These are phyloP conservation scores for Teunomyces tritomae DNA, from an alignment of 805 yeast species.

Conservation along the genomic window DNA sequence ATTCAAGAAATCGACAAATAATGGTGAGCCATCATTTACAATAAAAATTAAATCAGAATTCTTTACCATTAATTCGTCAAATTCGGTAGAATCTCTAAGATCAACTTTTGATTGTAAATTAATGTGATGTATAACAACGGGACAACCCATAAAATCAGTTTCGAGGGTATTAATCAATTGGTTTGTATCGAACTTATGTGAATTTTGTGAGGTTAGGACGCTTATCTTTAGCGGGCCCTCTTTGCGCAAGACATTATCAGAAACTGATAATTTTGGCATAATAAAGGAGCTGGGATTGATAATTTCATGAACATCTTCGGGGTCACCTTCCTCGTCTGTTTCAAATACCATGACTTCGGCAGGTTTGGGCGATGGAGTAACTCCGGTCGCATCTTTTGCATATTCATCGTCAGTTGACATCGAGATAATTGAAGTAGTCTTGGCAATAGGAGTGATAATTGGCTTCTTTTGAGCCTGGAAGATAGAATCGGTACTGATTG, in stretches of 20 bases:
- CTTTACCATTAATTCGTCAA: slow-evolving; percentile 16
- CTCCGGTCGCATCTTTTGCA: slow-evolving; percentile 17
- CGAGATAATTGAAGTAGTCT: slow-evolving; percentile 24
- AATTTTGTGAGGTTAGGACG: slow-evolving; percentile 18
- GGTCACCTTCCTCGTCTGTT: slow-evolving; percentile 38
- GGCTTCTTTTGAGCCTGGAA: slow-evolving; percentile 11
- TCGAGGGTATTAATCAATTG: slow-evolving; percentile 18
- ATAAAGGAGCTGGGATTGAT: slow-evolving; percentile 25
- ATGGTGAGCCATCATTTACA: slow-evolving; percentile 38
- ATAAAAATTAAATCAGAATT: slow-evolving; percentile 30
- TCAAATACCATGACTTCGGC: slow-evolving; percentile 38
- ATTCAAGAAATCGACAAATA: slow-evolving; percentile 24
- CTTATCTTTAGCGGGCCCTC: slow-evolving; percentile 17
- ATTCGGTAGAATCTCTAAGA: slow-evolving; percentile 2
- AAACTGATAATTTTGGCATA: slow-evolving; percentile 36
- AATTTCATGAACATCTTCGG: slow-evolving; percentile 13
- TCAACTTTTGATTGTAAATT: slow-evolving; percentile 4
- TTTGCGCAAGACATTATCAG: slow-evolving; percentile 12
- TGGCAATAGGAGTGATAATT: slow-evolving; percentile 7
- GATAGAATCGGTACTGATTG: slow-evolving; percentile 21
- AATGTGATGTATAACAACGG: slow-evolving; percentile 16
- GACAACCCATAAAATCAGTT: slow-evolving; percentile 10
- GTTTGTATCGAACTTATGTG: slow-evolving; percentile 17
- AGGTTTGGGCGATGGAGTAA: slow-evolving; percentile 19
- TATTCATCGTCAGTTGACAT: slow-evolving; percentile 26